phyloP scores from a whole-genome alignment of 257 asterid genomes.

The Coffea eugenioides region DNA sequence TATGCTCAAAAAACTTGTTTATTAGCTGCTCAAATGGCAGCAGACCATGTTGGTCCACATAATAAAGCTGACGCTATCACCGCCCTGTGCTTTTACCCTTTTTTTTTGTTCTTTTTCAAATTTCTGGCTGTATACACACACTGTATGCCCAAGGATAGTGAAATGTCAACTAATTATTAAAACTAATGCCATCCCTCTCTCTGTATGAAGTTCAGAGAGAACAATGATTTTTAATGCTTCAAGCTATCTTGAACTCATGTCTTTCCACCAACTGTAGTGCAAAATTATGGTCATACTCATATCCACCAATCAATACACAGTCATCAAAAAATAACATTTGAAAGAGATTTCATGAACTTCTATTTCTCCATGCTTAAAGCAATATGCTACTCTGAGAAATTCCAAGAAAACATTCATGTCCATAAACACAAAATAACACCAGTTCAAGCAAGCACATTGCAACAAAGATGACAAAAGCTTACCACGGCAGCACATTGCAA shows the following conservation, averaged over 20 bases:
- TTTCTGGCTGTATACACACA: neutral
- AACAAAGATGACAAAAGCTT: slow-evolving; percentile 32
- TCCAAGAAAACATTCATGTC: neutral
- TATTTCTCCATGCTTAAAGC: neutral
- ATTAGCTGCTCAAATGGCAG: neutral
- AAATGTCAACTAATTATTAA: neutral
- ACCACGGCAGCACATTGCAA: slow-evolving; percentile 94
- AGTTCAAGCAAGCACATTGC: neutral
- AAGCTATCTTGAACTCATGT: neutral
- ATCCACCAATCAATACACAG: neutral
- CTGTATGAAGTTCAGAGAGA: too few relatives aligned
- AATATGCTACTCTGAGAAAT: neutral
- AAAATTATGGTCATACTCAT: neutral
- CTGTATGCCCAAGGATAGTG: neutral
- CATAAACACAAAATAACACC: neutral
- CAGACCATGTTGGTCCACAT: neutral
- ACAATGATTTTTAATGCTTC: neutral
- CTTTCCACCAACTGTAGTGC: neutral
- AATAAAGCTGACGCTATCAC: neutral
- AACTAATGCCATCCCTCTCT: neutral
- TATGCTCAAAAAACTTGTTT: neutral
- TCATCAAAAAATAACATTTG: neutral
- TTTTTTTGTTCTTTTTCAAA: neutral
- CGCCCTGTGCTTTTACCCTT: neutral
- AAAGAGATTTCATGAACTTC: neutral